Conservation (phyloP, 1,139 yeast species). For the Pneumocystis carinii region DNA sequence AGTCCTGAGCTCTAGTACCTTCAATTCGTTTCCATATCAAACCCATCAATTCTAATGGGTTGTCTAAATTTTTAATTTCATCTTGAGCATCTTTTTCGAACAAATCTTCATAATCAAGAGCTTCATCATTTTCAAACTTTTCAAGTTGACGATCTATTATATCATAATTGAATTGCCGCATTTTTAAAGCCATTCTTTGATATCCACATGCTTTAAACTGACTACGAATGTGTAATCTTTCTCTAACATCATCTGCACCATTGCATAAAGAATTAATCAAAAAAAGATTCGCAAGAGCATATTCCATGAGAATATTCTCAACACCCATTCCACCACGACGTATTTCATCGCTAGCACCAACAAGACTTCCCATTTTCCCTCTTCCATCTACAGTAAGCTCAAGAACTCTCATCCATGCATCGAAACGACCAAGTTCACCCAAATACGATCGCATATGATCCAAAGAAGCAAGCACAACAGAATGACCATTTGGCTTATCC, state of each 20-base stretch:
- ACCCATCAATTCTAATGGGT: slow-evolving; percentile 57
- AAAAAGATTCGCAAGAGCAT: slow-evolving; percentile 62
- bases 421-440: slow-evolving; percentile 52
- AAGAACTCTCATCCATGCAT: slow-evolving; percentile 69
- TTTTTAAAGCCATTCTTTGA: slow-evolving; percentile 43
- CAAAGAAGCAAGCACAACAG: slow-evolving; percentile 47
- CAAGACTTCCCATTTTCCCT: slow-evolving; percentile 78
- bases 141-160: slow-evolving; percentile 51
- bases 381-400: slow-evolving; percentile 69
- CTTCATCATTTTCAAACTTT: slow-evolving; percentile 49
- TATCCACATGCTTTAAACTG: slow-evolving; percentile 68
- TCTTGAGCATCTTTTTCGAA: slow-evolving; percentile 30
- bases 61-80: slow-evolving; percentile 25
- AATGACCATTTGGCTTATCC: slow-evolving; percentile 42
- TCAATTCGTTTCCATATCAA: slow-evolving; percentile 59
- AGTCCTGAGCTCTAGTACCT: slow-evolving; percentile 53
- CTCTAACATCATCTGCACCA: slow-evolving; percentile 48
- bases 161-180: slow-evolving; percentile 49
- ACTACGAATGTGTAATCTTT: slow-evolving; percentile 61
- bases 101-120: slow-evolving; percentile 55
- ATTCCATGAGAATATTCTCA: slow-evolving; percentile 65
- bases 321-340: slow-evolving; percentile 44
- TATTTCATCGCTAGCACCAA: slow-evolving; percentile 85
- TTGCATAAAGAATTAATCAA: slow-evolving; percentile 59
- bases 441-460: slow-evolving; percentile 47